phyloP scores from a whole-genome alignment of 2,329 filamentous ascomycete genomes.

The Penicillium glabrum region DNA sequence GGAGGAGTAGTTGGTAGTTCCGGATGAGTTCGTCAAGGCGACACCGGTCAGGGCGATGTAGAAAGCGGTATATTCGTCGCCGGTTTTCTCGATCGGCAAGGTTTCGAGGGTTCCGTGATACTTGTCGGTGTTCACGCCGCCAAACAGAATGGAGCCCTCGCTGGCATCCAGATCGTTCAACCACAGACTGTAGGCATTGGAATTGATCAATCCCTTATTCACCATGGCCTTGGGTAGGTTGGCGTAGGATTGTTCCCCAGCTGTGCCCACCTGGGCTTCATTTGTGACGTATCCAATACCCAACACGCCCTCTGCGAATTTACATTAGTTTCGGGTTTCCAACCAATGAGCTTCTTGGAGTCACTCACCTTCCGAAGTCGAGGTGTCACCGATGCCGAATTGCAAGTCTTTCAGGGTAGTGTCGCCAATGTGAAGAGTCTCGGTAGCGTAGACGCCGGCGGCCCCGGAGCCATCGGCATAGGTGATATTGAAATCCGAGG shows the following conservation, averaged over 20 bases:
- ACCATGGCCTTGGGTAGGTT: slow-evolving; percentile 70
- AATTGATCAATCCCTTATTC: slow-evolving; percentile 59
- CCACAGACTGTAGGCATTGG: slow-evolving; percentile 73
- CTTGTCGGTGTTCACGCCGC: slow-evolving; percentile 68
- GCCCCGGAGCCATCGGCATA: slow-evolving; percentile 82
- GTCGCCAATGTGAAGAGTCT: slow-evolving; percentile 62
- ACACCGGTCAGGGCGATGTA: slow-evolving; percentile 67
- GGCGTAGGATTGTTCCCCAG: slow-evolving; percentile 55
- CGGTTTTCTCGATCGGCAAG: slow-evolving; percentile 61
- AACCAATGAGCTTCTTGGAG: neutral
- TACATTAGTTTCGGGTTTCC: neutral
- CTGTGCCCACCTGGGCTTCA: slow-evolving; percentile 60
- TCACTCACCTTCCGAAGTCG: slow-evolving; percentile 46
- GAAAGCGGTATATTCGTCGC: slow-evolving; percentile 60
- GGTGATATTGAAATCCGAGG: slow-evolving; percentile 78
- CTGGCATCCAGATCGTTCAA: slow-evolving; percentile 68
- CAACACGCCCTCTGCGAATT: slow-evolving; percentile 66
- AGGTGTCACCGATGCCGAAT: slow-evolving; percentile 60
- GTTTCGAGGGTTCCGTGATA: slow-evolving; percentile 64
- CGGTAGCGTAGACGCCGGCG: slow-evolving; percentile 75
- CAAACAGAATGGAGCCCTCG: slow-evolving; percentile 70
- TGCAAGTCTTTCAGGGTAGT: slow-evolving; percentile 53
- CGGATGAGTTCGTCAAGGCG: slow-evolving; percentile 33
- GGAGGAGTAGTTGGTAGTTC: slow-evolving; percentile 26
- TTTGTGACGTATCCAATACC: slow-evolving; percentile 81